A percentile compares a stretch with the other conserved stretches of the same genome.
Evolutionary conservation across 1,284 basidiomycete species (phyloP).

Genomic region (Puccinia polysora): DNA sequence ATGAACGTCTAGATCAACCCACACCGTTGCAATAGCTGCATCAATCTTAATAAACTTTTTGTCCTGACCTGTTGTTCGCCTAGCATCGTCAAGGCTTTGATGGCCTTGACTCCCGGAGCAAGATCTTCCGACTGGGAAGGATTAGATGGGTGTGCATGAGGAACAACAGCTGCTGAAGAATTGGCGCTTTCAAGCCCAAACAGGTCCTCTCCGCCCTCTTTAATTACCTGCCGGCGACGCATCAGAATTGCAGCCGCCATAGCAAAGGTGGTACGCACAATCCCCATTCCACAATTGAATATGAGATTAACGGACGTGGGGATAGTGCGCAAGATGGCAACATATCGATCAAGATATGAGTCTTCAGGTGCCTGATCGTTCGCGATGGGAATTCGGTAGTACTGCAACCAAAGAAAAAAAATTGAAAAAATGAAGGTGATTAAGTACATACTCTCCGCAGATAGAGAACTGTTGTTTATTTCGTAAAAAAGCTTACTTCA

Average conservation of each 20-base stretch:
- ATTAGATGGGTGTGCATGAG: not conserved
- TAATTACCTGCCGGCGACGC: conserved; percentile 77
- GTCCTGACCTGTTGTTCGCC: conserved; percentile 47
- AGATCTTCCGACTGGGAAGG: not conserved
- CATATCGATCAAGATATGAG: conserved; percentile 89
- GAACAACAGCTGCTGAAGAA: conserved; percentile 53
- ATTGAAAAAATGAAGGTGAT: conserved; percentile 4
- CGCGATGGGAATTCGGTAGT: conserved; percentile 79
- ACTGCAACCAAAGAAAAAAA: conserved; percentile 42
- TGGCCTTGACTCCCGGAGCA: conserved; percentile 36
- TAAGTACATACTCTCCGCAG: conserved; percentile 9
- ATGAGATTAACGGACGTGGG: conserved; percentile 77
- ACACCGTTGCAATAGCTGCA: conserved; percentile 51
- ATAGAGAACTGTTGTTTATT: not conserved
- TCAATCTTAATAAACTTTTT: conserved; percentile 48
- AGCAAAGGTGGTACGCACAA: conserved; percentile 91
- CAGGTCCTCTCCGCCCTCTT: conserved; percentile 70
- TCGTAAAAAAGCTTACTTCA: conserved; percentile 61
- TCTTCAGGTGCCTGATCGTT: conserved; percentile 66
- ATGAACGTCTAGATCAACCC: conserved; percentile 19
- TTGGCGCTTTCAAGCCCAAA: conserved; percentile 62
- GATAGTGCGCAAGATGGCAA: conserved; percentile 72
- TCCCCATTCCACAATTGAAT: conserved; percentile 96
- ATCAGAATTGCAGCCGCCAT: conserved; percentile 92
- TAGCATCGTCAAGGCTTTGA: conserved; percentile 44